phyloP scores from a whole-genome alignment of 139 green algal genomes.

The Chlamydomonas urium region DNA sequence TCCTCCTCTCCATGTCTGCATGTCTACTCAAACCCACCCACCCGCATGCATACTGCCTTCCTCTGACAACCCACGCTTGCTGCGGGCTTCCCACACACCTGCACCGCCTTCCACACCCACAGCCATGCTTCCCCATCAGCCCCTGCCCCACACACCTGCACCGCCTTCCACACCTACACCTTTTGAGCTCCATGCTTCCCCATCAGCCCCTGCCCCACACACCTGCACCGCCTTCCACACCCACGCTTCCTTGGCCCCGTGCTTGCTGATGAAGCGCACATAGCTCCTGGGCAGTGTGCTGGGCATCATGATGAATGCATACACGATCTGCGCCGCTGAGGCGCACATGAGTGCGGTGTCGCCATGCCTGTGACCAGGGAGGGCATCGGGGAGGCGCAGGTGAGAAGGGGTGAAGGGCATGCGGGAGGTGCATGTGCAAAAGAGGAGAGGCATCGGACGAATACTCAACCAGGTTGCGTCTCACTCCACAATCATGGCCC shows the following conservation, averaged over 20 bases:
- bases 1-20: too few species aligned
- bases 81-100: not conserved
- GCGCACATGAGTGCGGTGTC: conserved; percentile 86
- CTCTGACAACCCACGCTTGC: too few species aligned
- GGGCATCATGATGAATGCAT: conserved; percentile 77
- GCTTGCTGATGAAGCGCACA: conserved; percentile 80
- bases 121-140: not conserved
- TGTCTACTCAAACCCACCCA: too few species aligned
- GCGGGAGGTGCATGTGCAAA: too few species aligned
- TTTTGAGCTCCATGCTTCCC: conserved; percentile 44
- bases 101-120: conserved; percentile 1
- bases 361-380: conserved; percentile 57
- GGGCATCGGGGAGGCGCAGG: too few species aligned
- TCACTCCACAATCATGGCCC: too few species aligned
- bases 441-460: too few species aligned
- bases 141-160: not conserved
- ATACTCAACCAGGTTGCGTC: too few species aligned
- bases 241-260: conserved; percentile 53
- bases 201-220: conserved; percentile 4
- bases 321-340: conserved; percentile 57
- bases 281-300: conserved; percentile 49
- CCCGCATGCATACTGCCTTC: too few species aligned
- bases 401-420: too few species aligned
- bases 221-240: conserved; percentile 51
- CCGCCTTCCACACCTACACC: not conserved